These are phyloP conservation scores for Skeletonema marinoi DNA, from an alignment of 108 stramenopile species.

Conservation along the genomic window DNA sequence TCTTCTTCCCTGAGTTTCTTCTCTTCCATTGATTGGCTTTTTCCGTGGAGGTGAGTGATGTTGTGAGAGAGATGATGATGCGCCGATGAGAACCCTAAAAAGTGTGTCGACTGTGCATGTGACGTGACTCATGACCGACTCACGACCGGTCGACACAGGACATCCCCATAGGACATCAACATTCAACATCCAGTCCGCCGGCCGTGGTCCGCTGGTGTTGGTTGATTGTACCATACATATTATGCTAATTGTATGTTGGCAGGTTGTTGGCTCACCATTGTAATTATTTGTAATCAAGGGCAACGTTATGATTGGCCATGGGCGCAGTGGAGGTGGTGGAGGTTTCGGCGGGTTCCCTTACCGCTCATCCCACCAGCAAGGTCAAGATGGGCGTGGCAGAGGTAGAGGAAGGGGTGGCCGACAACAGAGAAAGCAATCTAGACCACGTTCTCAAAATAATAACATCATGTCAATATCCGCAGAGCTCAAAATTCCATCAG, in stretches of 20 bases:
- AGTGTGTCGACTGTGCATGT: too few relatives aligned
- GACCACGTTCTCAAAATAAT: not conserved
- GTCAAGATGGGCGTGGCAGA: conserved; percentile 21
- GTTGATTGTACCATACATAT: too few relatives aligned
- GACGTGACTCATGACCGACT: too few relatives aligned
- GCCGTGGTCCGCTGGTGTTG: too few relatives aligned
- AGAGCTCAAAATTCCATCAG: conserved; percentile 20
- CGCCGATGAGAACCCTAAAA: too few relatives aligned
- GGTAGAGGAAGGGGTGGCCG: conserved; percentile 16
- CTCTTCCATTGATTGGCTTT: not conserved
- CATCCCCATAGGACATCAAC: too few relatives aligned
- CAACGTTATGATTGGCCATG: conserved; percentile 22
- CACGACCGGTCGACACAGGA: too few relatives aligned
- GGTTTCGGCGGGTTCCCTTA: conserved; percentile 36
- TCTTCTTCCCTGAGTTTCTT: not conserved
- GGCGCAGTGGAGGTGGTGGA: conserved; percentile 23
- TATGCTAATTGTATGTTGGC: too few relatives aligned
- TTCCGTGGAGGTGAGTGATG: not conserved
- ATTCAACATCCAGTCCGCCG: too few relatives aligned
- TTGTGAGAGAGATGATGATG: too few relatives aligned
- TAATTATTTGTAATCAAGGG: not conserved
- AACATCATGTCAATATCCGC: not conserved
- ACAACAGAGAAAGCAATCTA: not conserved
- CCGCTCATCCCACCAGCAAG: conserved; percentile 37
- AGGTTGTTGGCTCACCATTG: too few relatives aligned